Conservation (phyloP, 2,329 filamentous ascomycete genomes). For the Helotiales sp. region DNA sequence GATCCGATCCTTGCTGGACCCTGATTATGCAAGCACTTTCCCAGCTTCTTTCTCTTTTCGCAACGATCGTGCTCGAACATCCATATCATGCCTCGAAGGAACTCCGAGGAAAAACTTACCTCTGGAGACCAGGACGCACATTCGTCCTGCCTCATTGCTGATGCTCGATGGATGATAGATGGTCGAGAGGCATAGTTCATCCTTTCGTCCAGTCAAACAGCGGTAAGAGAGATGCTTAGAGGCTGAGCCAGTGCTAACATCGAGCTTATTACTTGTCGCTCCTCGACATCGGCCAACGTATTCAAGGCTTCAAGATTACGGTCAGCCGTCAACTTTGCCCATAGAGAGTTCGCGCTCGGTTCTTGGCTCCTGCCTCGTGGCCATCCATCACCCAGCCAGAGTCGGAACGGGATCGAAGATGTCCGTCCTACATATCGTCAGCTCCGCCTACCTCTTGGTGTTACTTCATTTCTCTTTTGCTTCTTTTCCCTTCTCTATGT, state of each 20-base stretch:
- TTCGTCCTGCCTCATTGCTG: background rate
- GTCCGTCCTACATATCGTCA: constrained; percentile 9
- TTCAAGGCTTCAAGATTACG: constrained; percentile 3
- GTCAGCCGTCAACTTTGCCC: constrained; percentile 2
- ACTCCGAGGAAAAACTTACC: background rate
- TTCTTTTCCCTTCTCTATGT: background rate
- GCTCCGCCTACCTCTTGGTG: background rate
- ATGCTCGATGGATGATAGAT: background rate
- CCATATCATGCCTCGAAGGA: background rate
- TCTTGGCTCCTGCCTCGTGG: constrained; percentile 3
- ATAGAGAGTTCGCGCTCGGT: background rate
- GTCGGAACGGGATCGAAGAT: background rate
- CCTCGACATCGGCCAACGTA: constrained; percentile 7
- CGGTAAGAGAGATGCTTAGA: background rate
- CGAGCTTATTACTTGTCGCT: background rate
- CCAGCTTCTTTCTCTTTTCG: background rate
- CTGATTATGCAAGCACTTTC: constrained; percentile 13
- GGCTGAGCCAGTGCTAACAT: constrained; percentile 6
- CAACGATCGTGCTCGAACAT: background rate
- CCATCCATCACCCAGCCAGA: background rate
- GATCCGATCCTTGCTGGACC: constrained; percentile 3
- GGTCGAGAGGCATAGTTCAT: too few species aligned
- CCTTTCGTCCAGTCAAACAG: background rate
- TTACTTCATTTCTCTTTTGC: background rate
- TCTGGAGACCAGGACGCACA: background rate